Conservation (phyloP, 2,329 filamentous ascomycete genomes). For the Rachicladosporium sp. region DNA sequence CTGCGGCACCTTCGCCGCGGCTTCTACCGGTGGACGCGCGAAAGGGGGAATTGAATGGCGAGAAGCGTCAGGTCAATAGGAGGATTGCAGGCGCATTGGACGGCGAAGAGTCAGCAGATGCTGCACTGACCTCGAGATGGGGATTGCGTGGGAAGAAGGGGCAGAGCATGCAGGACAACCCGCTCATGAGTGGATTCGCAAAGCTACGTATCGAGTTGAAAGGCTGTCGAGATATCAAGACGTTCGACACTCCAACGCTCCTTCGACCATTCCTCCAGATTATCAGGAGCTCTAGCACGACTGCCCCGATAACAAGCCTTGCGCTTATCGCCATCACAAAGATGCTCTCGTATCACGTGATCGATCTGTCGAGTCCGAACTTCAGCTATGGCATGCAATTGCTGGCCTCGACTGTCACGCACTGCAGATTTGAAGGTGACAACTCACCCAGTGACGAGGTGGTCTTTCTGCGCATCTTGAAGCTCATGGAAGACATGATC, state of each 20-base stretch:
- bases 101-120: slow-evolving; percentile 18
- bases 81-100: slow-evolving; percentile 22
- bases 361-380: slow-evolving; percentile 71
- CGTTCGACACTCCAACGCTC: slow-evolving; percentile 79
- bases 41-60: slow-evolving; percentile 11
- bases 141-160: slow-evolving; percentile 88
- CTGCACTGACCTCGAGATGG: slow-evolving; percentile 69
- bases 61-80: slow-evolving; percentile 30
- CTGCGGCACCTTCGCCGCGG: slow-evolving; percentile 7
- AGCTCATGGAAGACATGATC: slow-evolving; percentile 97
- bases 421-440: slow-evolving; percentile 94
- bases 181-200: slow-evolving; percentile 88
- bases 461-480: slow-evolving; percentile 83
- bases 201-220: slow-evolving; percentile 79
- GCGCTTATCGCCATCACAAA: slow-evolving; percentile 90
- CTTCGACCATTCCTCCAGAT: slow-evolving; percentile 93
- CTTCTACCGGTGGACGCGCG: slow-evolving; percentile 8
- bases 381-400: slow-evolving; percentile 89
- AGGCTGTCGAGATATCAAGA: slow-evolving; percentile 72
- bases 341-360: slow-evolving; percentile 89
- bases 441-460: slow-evolving; percentile 92
- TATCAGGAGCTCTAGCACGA: slow-evolving; percentile 90
- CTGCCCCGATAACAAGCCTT: slow-evolving; percentile 88
- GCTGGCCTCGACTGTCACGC: slow-evolving; percentile 85
- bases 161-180: slow-evolving; percentile 95